These are phyloP conservation scores for Venturia aucupariae DNA, from an alignment of 2,329 filamentous ascomycete genomes.

Conservation along the genomic window DNA sequence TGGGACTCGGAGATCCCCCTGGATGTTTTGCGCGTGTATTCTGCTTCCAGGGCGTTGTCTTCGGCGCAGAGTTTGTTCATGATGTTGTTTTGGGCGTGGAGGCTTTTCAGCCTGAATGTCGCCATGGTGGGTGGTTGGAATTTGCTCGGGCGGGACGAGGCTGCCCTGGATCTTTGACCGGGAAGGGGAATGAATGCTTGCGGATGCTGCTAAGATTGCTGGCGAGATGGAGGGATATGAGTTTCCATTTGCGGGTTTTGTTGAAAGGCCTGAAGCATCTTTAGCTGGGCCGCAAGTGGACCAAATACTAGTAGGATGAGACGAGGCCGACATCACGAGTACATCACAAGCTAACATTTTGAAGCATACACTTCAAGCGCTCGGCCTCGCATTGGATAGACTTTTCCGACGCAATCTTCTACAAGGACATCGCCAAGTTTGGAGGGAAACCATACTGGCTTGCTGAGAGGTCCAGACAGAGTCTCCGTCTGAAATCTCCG, in stretches of 20 bases:
- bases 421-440: too few relatives aligned
- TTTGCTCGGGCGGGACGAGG: not conserved
- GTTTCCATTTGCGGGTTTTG: too few relatives aligned
- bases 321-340: not conserved
- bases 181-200: not conserved
- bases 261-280: too few relatives aligned
- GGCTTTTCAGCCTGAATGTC: not conserved
- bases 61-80: constrained; percentile 2
- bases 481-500: not conserved
- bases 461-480: not conserved
- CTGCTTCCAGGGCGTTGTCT: not conserved
- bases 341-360: not conserved
- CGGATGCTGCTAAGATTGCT: not conserved
- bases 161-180: not conserved
- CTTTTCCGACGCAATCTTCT: too few relatives aligned
- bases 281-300: not conserved
- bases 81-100: not conserved
- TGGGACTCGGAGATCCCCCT: not conserved
- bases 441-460: not conserved
- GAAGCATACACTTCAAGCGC: not conserved
- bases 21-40: not conserved
- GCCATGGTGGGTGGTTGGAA: not conserved
- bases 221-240: not conserved
- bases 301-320: not conserved
- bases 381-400: not conserved